Evolutionary conservation across 2,329 filamentous ascomycete species (phyloP), one percentile per base, ranked within the genome.

Genomic region (Cordyceps farinosa): DNA sequence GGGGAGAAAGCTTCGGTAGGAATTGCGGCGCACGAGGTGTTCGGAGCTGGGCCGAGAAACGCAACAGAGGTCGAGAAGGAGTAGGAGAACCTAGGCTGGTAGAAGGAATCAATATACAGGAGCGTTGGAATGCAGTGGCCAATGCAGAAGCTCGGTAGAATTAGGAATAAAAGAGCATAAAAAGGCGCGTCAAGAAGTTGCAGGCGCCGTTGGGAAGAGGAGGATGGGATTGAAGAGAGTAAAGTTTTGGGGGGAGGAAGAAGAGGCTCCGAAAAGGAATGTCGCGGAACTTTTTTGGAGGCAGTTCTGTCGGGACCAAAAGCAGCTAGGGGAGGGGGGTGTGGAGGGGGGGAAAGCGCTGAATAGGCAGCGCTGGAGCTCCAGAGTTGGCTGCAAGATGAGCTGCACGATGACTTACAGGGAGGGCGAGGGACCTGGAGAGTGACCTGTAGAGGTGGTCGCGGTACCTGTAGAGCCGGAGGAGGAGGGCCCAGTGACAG

Each of bases 1-100:
- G 51, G 69, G 72, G 40, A 70, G 70, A 70, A 38, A 71, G 66
- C 54, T 70, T 68, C 29, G 67, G 15, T 11, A 30, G 27, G 5
- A 32, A 5, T 42, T n/a, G 17, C 22, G 10, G 32, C 30, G 32
- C 17, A 5, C 27, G 54, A 47, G 5, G 48, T 44, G 17, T 22
- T 61, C 38, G 48, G 34, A 17, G 47, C 22, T 60, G 53, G 34
- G 44, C 50, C 10, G 50, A 32, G 40, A 27, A 40, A 32, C 48
- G 44, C 55, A 47, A 40, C 10, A 36, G 44, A 17, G 3, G 15
- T 15, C n/a, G 11, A 34, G n/a, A 34, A 50, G 34, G 30, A 57
- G 29, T 50, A 13, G 47, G 6, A 17, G 40, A 64, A n/a, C 36
- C 38, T 58, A 48, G 51, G 52, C 61, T 57, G 61, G 53, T 30